Evolutionary conservation across 306 rosid genomes (phyloP), one percentile per base, ranked within the genome.

Genomic region (Medicago lupulina): DNA sequence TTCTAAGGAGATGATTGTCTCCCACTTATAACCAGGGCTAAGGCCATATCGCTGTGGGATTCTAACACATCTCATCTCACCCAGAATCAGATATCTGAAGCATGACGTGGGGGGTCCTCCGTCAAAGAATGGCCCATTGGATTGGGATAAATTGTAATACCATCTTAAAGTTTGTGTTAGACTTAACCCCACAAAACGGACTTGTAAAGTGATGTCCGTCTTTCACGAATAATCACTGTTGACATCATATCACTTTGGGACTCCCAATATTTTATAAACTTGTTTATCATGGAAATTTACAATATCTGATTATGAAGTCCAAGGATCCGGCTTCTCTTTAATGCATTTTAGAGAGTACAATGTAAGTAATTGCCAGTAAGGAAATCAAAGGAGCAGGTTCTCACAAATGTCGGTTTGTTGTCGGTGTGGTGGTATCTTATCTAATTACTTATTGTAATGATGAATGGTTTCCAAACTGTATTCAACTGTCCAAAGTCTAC

Each of bases 341-440:
- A 57, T 70, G 49, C 49, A 44, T 59, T 81, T 64, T 70, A 70
- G 17, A 54, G 70, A 43, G 49, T 74, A 41, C 23, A 11, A 5
- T 53, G 18, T 71, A 64, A 11, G 63, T 80, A 28, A 9, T 81
- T 76, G 28, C 18, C 23, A n/a, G 53, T 62, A 62, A 81, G 36
- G 40, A 75, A 69, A 69, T 75, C 57, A 43, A 43, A 61, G 70
- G 54, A 18, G 53, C 65, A 25, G 19, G 13, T 76, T 81, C 78
- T 76, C 68, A 63, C 73, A 70, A 51, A 81, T 62, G 46, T 47
- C 28, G n/a, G 74, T 53, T 43, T 76, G 63, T 41, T 41, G 7
- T 44, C 25, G 0, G 4, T 74, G 67, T 76, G 78, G 64, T 43
- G 58, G 65, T 51, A 38, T 63, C 77, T 44, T 51, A 28, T 71